Base-by-base conservation (phyloP, 257 asterid genomes). In the Fraxinus pennsylvanica region DNA sequence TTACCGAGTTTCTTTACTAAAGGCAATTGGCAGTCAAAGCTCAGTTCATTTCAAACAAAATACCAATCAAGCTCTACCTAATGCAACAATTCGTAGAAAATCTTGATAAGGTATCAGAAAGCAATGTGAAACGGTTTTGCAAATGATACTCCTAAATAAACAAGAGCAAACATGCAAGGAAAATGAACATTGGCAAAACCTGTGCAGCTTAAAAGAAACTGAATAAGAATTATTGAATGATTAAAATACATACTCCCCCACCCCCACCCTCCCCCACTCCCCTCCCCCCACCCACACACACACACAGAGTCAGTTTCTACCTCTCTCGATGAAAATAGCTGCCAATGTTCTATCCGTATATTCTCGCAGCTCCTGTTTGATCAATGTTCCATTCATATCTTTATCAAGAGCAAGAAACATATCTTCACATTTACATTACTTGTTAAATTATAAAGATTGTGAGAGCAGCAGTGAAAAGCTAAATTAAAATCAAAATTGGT, bases 381-480 rank as follows among this genome's bases (percentile, higher is more conserved):
- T 92, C 77, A 96, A 86, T 38, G 99, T 86, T 82, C 97, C 97
- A 79, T 90, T 91, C 97, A 90, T 88, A 81, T 96, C 99, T 89
- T 96, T 96, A 87, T 96, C 98, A 83, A 96, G 99, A 78, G 97
- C 97, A 76, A 96, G 96, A 78, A 96, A 96, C 97, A 96, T 92
- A 88, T 93, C 98, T 96, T 92, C 86, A 84, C 73, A 50, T 47
- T 72, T 36, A 68, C 30, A 75, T 72, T 74, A n/a, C 67, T 21
- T n/a, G 67, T 59, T 59, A 59, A 38, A 73, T 36, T 19, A 32
- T 32, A 32, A 52, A 57, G 0, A 19, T 17, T 25, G 0, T n/a
- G 27, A n/a, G 66, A 6, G 17, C 65, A 78, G 63, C 71, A 76
- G 57, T 80, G 50, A 74, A 74, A 71, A 80, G 68, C 77, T 43